phyloP scores from a whole-genome alignment of 129 eudicot species.

The Smallanthus sonchifolius region DNA sequence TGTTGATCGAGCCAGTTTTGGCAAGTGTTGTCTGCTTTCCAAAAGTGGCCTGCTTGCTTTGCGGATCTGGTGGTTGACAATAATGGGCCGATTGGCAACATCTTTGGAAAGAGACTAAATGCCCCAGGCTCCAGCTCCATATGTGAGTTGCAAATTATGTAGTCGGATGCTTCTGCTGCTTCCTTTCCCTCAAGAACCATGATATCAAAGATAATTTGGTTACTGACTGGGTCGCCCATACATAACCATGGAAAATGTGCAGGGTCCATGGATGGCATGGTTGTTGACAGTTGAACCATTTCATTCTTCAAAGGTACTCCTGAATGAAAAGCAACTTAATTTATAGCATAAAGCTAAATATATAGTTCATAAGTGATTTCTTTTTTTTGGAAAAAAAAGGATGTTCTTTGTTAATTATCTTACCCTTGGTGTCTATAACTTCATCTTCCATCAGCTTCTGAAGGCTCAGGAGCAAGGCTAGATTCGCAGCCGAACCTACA shows the following conservation, averaged over 20 bases:
- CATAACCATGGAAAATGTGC: too few species aligned
- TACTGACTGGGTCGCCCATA: too few species aligned
- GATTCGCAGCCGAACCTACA: constrained; percentile 28
- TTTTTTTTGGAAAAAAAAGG: too few species aligned
- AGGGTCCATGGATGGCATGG: too few species aligned
- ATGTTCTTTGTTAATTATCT: not conserved
- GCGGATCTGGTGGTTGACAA: constrained; percentile 32
- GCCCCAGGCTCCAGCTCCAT: constrained; percentile 40
- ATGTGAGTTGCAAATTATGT: constrained; percentile 43
- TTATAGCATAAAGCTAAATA: not conserved
- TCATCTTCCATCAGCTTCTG: constrained; percentile 41
- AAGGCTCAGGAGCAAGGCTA: constrained; percentile 22
- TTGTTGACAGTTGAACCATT: too few species aligned
- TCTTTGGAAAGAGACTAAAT: constrained; percentile 21
- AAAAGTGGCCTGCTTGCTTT: constrained; percentile 35
- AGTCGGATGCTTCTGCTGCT: constrained; percentile 20
- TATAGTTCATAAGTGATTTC: too few species aligned
- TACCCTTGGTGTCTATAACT: constrained; percentile 21
- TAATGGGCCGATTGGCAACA: constrained; percentile 45
- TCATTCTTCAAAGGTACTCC: too few species aligned
- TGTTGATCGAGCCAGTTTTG: constrained; percentile 59
- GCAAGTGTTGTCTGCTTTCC: constrained; percentile 52
- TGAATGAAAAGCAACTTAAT: not conserved
- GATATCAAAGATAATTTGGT: too few species aligned
- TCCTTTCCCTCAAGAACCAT: too few species aligned